Percentiles rank a stretch among this genome's conserved stretches.
Conservation (phyloP, 768 basidiomycete species). For the Boletus fagicola region DNA sequence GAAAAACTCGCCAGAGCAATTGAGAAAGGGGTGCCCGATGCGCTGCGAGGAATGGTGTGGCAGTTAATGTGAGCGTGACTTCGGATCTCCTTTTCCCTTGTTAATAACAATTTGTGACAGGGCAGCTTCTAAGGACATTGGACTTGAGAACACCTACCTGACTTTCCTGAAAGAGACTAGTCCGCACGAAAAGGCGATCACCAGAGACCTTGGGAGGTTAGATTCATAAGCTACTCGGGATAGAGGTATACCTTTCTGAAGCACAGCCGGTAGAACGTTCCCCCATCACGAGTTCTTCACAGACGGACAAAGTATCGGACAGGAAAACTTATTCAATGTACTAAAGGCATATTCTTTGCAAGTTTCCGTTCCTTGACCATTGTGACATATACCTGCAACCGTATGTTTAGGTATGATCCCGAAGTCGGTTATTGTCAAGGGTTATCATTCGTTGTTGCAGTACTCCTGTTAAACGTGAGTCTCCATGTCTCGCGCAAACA, state of each 20-base stretch:
- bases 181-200: constrained; percentile 91
- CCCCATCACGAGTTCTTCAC: constrained; percentile 96
- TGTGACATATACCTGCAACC: constrained; percentile 5
- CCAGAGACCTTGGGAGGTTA: constrained; percentile 85
- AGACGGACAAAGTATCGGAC: constrained; percentile 91
- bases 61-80: constrained; percentile 73
- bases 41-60: constrained; percentile 93
- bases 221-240: background rate
- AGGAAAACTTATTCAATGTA: constrained; percentile 97
- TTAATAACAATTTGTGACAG: constrained; percentile 39
- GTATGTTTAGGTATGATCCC: constrained; percentile 64
- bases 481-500: background rate
- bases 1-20: constrained; percentile 86
- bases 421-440: constrained; percentile 99
- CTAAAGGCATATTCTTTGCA: constrained; percentile 95
- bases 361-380: constrained; percentile 27
- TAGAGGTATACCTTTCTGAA: constrained; percentile 11
- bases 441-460: constrained; percentile 92
- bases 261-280: constrained; percentile 65
- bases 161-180: constrained; percentile 79
- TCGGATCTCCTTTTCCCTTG: constrained; percentile 4
- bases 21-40: constrained; percentile 84
- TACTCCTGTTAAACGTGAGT: constrained; percentile 84
- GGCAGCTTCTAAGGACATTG: constrained; percentile 90
- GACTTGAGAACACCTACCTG: constrained; percentile 81